A percentile compares a stretch with the other conserved stretches of the same genome.
Conservation (phyloP, 352 stramenopile species). For the Phytophthora rubi region DNA sequence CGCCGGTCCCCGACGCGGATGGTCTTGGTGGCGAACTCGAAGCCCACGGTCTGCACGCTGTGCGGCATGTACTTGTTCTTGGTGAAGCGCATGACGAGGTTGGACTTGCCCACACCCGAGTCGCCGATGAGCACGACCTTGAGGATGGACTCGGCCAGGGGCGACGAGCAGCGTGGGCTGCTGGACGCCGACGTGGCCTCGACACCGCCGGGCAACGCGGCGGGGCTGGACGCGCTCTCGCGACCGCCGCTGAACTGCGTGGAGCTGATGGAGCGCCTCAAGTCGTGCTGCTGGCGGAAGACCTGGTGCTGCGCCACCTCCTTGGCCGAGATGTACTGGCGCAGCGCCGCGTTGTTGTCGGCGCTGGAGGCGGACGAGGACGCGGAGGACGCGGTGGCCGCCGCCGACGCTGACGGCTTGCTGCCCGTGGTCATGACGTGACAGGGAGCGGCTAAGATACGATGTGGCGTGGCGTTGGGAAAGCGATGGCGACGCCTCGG, state of each 20-base stretch:
- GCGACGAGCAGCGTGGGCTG: conserved; percentile 57
- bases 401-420: conserved; percentile 24
- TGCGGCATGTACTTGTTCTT: conserved; percentile 89
- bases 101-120: conserved; percentile 89
- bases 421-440: conserved; percentile 41
- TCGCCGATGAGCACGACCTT: conserved; percentile 91
- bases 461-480: conserved; percentile 1
- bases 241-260: conserved; percentile 28
- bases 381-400: conserved; percentile 10
- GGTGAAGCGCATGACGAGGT: conserved; percentile 88
- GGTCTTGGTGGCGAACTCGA: conserved; percentile 90
- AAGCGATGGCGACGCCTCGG: conserved; percentile 28
- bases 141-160: conserved; percentile 62
- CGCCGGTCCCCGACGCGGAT: conserved; percentile 83
- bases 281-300: conserved; percentile 30
- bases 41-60: conserved; percentile 83
- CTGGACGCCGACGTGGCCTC: conserved; percentile 44
- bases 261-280: conserved; percentile 55
- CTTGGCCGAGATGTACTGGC: conserved; percentile 68
- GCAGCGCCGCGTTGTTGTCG: conserved; percentile 31
- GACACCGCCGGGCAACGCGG: not conserved
- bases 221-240: conserved; percentile 12
- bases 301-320: conserved; percentile 68
- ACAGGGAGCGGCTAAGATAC: conserved; percentile 11
- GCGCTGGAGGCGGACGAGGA: conserved; percentile 5